A percentile compares a stretch with the other conserved stretches of the same genome.
These are phyloP conservation scores for Fistulina hepatica DNA, from an alignment of 1,284 basidiomycete species.

Conservation along the genomic window DNA sequence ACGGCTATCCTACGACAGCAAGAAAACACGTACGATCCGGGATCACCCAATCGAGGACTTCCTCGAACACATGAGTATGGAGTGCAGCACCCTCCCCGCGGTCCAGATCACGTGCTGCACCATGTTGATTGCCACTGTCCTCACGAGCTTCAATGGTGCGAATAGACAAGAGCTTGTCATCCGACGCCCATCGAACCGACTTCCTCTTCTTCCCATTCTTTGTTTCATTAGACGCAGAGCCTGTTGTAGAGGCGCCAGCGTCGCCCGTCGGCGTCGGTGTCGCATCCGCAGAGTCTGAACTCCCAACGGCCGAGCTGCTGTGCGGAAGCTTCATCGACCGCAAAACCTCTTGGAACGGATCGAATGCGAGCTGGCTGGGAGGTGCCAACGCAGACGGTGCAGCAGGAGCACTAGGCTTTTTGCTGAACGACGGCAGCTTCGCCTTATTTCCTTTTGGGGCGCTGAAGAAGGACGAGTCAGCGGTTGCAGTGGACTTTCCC, in stretches of 20 bases:
- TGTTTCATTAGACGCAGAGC: slow-evolving; percentile 23
- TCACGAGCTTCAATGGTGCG: slow-evolving; percentile 77
- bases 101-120: slow-evolving; percentile 64
- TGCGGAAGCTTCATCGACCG: too few species aligned
- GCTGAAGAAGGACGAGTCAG: slow-evolving; percentile 77
- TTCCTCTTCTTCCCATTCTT: slow-evolving; percentile 57
- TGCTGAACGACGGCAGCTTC: slow-evolving; percentile 72
- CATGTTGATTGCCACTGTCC: slow-evolving; percentile 60
- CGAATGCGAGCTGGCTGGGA: too few species aligned
- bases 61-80: slow-evolving; percentile 64
- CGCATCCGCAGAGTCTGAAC: slow-evolving; percentile 25
- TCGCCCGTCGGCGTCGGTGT: slow-evolving; percentile 25
- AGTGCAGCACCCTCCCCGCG: slow-evolving; percentile 73
- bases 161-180: slow-evolving; percentile 57
- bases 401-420: slow-evolving; percentile 19
- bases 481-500: slow-evolving; percentile 62
- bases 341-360: too few species aligned
- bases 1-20: not conserved
- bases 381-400: slow-evolving; percentile 1
- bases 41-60: slow-evolving; percentile 72
- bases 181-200: slow-evolving; percentile 65
- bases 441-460: slow-evolving; percentile 75
- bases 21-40: slow-evolving; percentile 45
- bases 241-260: slow-evolving; percentile 24
- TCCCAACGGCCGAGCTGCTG: too few species aligned